These are phyloP conservation scores for Podospora anserina DNA, from an alignment of 495 filamentous ascomycete species.

Conservation along the genomic window DNA sequence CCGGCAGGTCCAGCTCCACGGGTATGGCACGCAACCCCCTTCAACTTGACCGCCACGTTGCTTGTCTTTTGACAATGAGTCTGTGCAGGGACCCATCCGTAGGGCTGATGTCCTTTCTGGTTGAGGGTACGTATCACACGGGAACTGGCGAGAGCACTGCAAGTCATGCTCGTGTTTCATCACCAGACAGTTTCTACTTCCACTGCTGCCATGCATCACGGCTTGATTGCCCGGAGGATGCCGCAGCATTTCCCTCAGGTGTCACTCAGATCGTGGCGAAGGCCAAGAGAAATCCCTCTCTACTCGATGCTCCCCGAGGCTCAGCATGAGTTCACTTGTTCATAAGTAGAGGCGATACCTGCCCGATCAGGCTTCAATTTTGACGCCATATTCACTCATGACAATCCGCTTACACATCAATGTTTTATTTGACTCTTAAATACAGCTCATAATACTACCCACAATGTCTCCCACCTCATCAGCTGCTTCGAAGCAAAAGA, in stretches of 20 bases:
- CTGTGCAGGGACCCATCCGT: neutral
- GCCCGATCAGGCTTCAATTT: conserved; percentile 3
- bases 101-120: neutral
- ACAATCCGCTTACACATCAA: neutral
- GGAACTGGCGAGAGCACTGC: conserved; percentile 5
- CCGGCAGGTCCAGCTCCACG: conserved; percentile 15
- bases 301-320: conserved; percentile 8
- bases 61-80: neutral
- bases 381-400: neutral
- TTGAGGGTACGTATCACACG: neutral
- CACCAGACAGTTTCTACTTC: neutral
- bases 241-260: conserved; percentile 1
- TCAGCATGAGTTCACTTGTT: conserved; percentile 2
- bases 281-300: conserved; percentile 1
- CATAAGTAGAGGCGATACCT: conserved; percentile 4
- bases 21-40: conserved; percentile 6
- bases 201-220: neutral
- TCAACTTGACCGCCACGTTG: conserved; percentile 11
- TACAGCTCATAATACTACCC: neutral
- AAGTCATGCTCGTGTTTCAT: conserved; percentile 7
- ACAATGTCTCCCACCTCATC: neutral
- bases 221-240: conserved; percentile 6
- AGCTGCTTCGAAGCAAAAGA: conserved; percentile 11
- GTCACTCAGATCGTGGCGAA: conserved; percentile 7
- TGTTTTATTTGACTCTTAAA: neutral